Evolutionary conservation across 768 basidiomycete genomes (phyloP), one percentile per base, ranked within the genome.

Genomic region (Russula sp.): DNA sequence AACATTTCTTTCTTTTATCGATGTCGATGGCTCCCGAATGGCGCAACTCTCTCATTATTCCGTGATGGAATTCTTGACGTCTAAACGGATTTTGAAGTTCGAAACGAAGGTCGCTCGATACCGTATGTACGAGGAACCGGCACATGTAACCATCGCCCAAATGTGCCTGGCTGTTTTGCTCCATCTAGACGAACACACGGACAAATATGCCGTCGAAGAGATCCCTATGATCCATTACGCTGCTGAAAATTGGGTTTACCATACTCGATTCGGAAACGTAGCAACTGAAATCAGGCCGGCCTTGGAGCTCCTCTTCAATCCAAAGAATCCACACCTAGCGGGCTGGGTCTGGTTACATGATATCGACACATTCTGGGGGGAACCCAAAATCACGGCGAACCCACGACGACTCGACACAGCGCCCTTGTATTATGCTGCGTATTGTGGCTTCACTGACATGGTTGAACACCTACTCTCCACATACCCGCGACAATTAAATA

Each of bases 301-400:
- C 4, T 30, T 63, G 49, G 48, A 57, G 28, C 56, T 51, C 20
- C 26, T 63, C 22, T 63, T 63, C 30, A 22, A 63, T 30, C 54
- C 48, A 26, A 57, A 18, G n/a, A 57, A 42, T 22, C 62, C 62
- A 32, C 62, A 63, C 14, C 56, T 63, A n/a, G 56, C 55, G 18
- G 49, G 46, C 30, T 63, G 62, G 62, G 62, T 63, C 40, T 57
- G 62, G 62, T 44, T 63, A 52, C 40, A 57, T 50, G 62, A 63
- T 28, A 50, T 57, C 9, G 56, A 63, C 38, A 40, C 42, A 9
- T 57, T 57, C 49, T 63, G 54, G 54, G 28, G 26, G 9, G 56
- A 63, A 42, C 7, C 46, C 24, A 55, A 54, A n/a, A 36, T 49
- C 24, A 55, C 61, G 10, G 24, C 46, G 48, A 46, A 13, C n/a